phyloP scores from a whole-genome alignment of 495 filamentous ascomycete species.

The Hypoxylon intermedium region DNA sequence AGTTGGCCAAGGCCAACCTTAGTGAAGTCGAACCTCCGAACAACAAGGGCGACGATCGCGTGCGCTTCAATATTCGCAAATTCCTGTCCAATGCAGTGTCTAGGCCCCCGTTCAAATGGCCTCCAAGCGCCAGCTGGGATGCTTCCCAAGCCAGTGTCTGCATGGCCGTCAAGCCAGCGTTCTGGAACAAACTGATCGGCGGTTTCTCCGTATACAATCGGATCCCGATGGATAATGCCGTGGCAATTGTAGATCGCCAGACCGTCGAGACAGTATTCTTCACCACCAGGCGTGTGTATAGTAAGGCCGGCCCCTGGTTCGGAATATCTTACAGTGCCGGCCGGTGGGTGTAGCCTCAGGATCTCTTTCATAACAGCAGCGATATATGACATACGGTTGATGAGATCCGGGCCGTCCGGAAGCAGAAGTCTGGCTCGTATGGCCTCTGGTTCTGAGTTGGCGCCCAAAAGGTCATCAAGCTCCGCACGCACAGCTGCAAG shows the following conservation, averaged over 20 bases:
- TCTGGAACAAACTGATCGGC: constrained; percentile 66
- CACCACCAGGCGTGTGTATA: constrained; percentile 57
- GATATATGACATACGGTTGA: constrained; percentile 53
- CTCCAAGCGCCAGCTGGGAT: constrained; percentile 55
- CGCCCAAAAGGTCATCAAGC: constrained; percentile 53
- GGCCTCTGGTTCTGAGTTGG: constrained; percentile 25
- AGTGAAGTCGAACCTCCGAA: no score
- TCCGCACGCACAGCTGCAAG: constrained; percentile 51
- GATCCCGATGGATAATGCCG: constrained; percentile 63
- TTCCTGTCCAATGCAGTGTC: constrained; percentile 65
- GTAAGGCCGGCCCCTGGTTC: constrained; percentile 41
- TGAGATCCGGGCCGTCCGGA: constrained; percentile 49
- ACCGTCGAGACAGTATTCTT: constrained; percentile 62
- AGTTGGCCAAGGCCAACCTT: constrained; percentile 55
- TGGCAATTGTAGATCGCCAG: constrained; percentile 61
- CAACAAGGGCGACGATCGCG: no score
- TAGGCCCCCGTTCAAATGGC: constrained; percentile 62
- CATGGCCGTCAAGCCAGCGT: constrained; percentile 60
- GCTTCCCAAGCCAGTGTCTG: constrained; percentile 17
- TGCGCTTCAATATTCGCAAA: constrained; percentile 59
- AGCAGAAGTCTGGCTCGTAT: constrained; percentile 34
- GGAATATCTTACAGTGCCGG: constrained; percentile 46
- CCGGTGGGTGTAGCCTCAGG: constrained; percentile 55
- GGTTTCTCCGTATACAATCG: constrained; percentile 61
- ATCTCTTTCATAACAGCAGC: constrained; percentile 62